Conservation (phyloP, 2,329 filamentous ascomycete species). For the Onygenales sp. region DNA sequence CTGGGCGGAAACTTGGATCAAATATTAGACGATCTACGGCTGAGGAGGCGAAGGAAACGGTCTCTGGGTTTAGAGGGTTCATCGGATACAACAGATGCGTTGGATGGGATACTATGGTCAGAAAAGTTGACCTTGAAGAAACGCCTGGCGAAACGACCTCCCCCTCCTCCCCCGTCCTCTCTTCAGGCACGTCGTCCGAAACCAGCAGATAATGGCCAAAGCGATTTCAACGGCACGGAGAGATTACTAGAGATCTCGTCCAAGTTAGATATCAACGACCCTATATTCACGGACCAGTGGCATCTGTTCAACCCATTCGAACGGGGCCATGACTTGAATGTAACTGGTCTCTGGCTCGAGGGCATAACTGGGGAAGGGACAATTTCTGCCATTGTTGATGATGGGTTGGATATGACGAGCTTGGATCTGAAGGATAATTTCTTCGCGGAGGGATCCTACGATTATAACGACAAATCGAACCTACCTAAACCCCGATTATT, state of each 20-base stretch:
- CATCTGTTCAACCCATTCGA: constrained; percentile 80
- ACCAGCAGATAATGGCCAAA: not conserved
- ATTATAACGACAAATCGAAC: constrained; percentile 79
- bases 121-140: constrained; percentile 65
- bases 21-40: constrained; percentile 43
- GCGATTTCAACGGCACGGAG: constrained; percentile 42
- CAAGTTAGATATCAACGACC: constrained; percentile 68
- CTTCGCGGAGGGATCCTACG: constrained; percentile 83
- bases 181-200: constrained; percentile 8
- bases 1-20: constrained; percentile 46
- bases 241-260: constrained; percentile 53
- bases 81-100: constrained; percentile 35
- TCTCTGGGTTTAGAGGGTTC: constrained; percentile 28
- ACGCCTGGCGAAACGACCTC: constrained; percentile 51
- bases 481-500: constrained; percentile 73
- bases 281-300: constrained; percentile 92
- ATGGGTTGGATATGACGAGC: constrained; percentile 93
- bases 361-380: constrained; percentile 83
- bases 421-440: constrained; percentile 88
- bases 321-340: constrained; percentile 84
- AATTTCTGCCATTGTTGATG: constrained; percentile 90
- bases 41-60: constrained; percentile 54
- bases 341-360: constrained; percentile 85
- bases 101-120: constrained; percentile 67
- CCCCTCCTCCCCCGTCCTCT: constrained; percentile 16